phyloP scores from a whole-genome alignment of 2,329 filamentous ascomycete genomes.

The Meredithiella fracta region DNA sequence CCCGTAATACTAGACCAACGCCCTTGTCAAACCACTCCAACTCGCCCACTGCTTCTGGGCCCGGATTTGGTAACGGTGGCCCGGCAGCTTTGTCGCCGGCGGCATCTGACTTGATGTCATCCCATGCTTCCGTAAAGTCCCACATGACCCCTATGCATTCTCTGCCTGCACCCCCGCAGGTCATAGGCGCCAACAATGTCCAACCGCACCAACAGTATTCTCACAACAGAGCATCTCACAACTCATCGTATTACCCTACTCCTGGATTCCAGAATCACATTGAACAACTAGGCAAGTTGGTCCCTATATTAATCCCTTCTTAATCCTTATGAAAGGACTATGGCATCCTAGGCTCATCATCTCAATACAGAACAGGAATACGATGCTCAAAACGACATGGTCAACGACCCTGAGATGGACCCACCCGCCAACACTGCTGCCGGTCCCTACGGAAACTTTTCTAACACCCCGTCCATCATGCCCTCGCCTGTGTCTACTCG shows the following conservation, averaged over 20 bases:
- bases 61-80: slow-evolving; percentile 24
- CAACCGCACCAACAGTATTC: slow-evolving; percentile 11
- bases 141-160: slow-evolving; percentile 21
- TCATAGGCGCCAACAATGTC: slow-evolving; percentile 5
- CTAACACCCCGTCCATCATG: slow-evolving; percentile 9
- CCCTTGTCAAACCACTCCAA: slow-evolving; percentile 54
- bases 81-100: slow-evolving; percentile 28
- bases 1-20: slow-evolving; percentile 58
- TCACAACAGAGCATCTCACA: slow-evolving; percentile 13
- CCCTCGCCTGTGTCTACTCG: slow-evolving; percentile 32
- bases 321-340: slow-evolving; percentile 32
- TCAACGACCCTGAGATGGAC: slow-evolving; percentile 65
- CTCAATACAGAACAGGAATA: slow-evolving; percentile 84
- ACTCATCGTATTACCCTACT: slow-evolving; percentile 56
- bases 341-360: slow-evolving; percentile 52
- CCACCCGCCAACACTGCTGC: slow-evolving; percentile 27
- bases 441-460: slow-evolving; percentile 42
- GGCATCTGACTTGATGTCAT: slow-evolving; percentile 27
- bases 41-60: slow-evolving; percentile 35
- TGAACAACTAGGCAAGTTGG: slow-evolving; percentile 80
- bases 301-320: slow-evolving; percentile 39
- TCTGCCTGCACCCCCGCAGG: slow-evolving; percentile 9
- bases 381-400: slow-evolving; percentile 74
- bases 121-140: slow-evolving; percentile 20
- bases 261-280: slow-evolving; percentile 81